Conservation (phyloP, 2,329 filamentous ascomycete species). For the Phaeosphaeria sp. region DNA sequence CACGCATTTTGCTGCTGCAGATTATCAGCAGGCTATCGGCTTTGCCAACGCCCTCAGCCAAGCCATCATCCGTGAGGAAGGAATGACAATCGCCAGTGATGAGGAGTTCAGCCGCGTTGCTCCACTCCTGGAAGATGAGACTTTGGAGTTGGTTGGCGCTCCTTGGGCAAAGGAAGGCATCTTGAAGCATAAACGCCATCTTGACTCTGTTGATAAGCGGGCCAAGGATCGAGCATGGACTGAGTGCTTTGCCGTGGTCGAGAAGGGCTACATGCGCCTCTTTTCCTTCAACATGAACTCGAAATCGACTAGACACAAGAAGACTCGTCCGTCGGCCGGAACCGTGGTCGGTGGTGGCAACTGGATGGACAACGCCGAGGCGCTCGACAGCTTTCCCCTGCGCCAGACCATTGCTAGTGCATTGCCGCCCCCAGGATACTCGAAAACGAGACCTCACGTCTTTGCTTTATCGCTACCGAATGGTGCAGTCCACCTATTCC, state of each 20-base stretch:
- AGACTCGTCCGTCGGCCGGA: conserved; percentile 61
- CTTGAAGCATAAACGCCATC: conserved; percentile 93
- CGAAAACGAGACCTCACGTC: conserved; percentile 85
- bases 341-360: conserved; percentile 91
- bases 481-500: conserved; percentile 96
- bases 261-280: conserved; percentile 90
- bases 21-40: conserved; percentile 95
- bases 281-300: conserved; percentile 87
- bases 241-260: conserved; percentile 94
- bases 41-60: conserved; percentile 97
- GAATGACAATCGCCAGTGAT: conserved; percentile 60
- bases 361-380: conserved; percentile 96
- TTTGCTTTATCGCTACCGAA: conserved; percentile 93
- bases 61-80: conserved; percentile 92
- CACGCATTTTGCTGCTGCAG: conserved; percentile 74
- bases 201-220: conserved; percentile 88
- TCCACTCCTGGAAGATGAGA: conserved; percentile 87
- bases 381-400: conserved; percentile 83
- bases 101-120: conserved; percentile 66
- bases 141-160: conserved; percentile 87
- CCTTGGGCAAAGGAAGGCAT: conserved; percentile 98
- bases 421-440: conserved; percentile 90
- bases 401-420: conserved; percentile 91
- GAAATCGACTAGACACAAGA: conserved; percentile 75
- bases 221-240: conserved; percentile 94